Base-by-base conservation (phyloP, 2,329 filamentous ascomycete species). In the Penicillium concentricum region DNA sequence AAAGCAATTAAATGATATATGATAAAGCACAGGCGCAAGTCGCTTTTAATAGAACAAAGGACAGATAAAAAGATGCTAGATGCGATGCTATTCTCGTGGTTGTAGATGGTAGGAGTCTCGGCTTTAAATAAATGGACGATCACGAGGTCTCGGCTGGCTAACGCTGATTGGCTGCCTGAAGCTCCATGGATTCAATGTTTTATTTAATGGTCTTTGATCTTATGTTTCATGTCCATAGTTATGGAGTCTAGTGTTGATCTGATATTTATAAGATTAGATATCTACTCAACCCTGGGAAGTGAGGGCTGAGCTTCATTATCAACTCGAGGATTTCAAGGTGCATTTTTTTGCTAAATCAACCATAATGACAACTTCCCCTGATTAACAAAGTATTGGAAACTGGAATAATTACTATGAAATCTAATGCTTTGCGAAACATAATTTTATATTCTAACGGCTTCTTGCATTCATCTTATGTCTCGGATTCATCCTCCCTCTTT, bases 1-100 rank as follows among this genome's bases (percentile, higher is more conserved):
- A 65, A 58, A 44, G 54, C 51, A 50, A 48, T 39, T 12, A 46
- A 12, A 38, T 15, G 7, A 35, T 10, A 38, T 2, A 45, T 18
- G 24, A 43, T 1, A 28, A 61, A 60, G 32, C 26, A 53, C 26
- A 46, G 39, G 15, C 30, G 10, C 16, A 7, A n/a, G 13, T 18
- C 3, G 37, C 18, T 13, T 16, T n/a, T 6, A 12, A 41, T 6
- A 22, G 10, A 20, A 30, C 9, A 41, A 41, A 13, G 18, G 18
- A 16, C 24, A n/a, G 35, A 51, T 22, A 16, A n/a, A 24, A 24
- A 32, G 37, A 18, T 34, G 35, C 35, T 15, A n/a, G 15, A 43
- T 24, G 12, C 4, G 8, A 51, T 6, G 28, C 37, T n/a, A 43
- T 34, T 42, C 38, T 24, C 2, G 28, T 13, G 18, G 38, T 43